Conservation (phyloP, 331 rosid species). For the Pyrus hybrid region DNA sequence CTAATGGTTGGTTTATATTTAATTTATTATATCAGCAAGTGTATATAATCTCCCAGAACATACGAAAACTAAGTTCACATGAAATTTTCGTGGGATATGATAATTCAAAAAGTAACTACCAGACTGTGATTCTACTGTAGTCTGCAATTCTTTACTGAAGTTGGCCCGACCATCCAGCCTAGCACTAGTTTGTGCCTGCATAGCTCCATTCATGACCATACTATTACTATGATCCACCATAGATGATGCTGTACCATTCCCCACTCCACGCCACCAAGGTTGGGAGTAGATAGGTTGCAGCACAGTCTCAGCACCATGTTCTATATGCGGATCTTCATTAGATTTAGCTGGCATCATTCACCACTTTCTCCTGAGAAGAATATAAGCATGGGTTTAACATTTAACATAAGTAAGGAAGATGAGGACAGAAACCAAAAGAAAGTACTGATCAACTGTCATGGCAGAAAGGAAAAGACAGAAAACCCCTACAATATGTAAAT, state of each 20-base stretch:
- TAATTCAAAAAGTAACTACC: conserved; percentile 24
- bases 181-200: conserved; percentile 19
- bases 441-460: neutral
- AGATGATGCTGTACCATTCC: conserved; percentile 32
- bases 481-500: neutral
- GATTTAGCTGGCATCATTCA: conserved; percentile 68
- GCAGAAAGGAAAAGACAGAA: neutral
- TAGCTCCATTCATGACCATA: conserved; percentile 27
- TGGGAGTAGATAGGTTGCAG: conserved; percentile 38
- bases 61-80: neutral
- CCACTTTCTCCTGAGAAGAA: conserved; percentile 22
- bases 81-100: neutral
- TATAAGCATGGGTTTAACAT: neutral
- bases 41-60: neutral
- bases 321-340: conserved; percentile 32
- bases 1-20: neutral
- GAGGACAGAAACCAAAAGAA: neutral
- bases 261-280: conserved; percentile 60
- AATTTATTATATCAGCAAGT: neutral
- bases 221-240: conserved; percentile 29
- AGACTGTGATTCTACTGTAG: conserved; percentile 29
- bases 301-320: conserved; percentile 24
- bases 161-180: conserved; percentile 21
- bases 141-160: conserved; percentile 19
- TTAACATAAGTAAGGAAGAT: neutral